A percentile compares a stretch with the other conserved stretches of the same genome.
Conservation (phyloP, 495 filamentous ascomycete genomes). For the Parathielavia hyrcaniae region DNA sequence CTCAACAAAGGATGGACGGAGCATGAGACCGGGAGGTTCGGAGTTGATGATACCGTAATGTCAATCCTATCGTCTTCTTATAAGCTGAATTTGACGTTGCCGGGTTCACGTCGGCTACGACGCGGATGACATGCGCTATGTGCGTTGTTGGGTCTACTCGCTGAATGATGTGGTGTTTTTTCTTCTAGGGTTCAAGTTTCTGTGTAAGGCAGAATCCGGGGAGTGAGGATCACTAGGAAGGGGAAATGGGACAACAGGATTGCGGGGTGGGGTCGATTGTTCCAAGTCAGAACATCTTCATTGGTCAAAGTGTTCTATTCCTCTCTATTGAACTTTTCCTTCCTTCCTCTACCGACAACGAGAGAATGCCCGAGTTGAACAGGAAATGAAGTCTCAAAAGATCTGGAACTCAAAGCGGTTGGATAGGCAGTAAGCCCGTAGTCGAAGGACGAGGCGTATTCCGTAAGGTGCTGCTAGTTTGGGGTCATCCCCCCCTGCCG, state of each 20-base stretch:
- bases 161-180: neutral
- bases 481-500: neutral
- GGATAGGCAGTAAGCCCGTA: neutral
- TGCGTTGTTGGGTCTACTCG: slow-evolving; percentile 1
- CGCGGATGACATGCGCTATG: neutral
- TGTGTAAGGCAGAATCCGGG: slow-evolving; percentile 16
- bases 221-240: neutral
- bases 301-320: slow-evolving; percentile 3
- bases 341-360: neutral
- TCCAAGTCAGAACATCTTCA: neutral
- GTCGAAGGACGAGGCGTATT: neutral
- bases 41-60: slow-evolving; percentile 1
- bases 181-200: no score
- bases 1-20: neutral
- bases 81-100: neutral
- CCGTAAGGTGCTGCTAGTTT: neutral
- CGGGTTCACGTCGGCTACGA: neutral
- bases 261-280: no score
- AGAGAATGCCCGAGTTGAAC: slow-evolving; percentile 4
- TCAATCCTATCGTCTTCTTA: neutral
- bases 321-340: neutral
- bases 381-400: neutral
- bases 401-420: neutral
- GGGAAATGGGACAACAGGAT: neutral
- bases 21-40: neutral